phyloP scores from a whole-genome alignment of 352 stramenopile species.

The Elongisporangium prolatum region DNA sequence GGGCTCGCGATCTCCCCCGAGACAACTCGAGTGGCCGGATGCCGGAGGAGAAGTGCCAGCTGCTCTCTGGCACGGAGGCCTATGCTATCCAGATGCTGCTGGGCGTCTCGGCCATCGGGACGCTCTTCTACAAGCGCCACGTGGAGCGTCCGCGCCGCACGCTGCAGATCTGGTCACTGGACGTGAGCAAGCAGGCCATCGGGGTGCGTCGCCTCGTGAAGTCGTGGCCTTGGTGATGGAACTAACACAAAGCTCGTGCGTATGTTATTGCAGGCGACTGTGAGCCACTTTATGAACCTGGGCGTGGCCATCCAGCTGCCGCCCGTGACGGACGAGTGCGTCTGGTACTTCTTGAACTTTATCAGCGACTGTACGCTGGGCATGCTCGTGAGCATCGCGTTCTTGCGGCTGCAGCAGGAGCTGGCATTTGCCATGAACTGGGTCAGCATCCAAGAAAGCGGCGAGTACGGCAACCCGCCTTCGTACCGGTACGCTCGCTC shows the following conservation, averaged over 20 bases:
- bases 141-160: constrained; percentile 64
- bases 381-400: constrained; percentile 70
- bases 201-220: constrained; percentile 21
- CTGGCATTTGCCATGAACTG: constrained; percentile 69
- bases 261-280: constrained; percentile 25
- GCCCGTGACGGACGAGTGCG: constrained; percentile 77
- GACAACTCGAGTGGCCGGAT: neutral
- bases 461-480: constrained; percentile 69
- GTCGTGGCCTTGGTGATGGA: neutral
- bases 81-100: constrained; percentile 72
- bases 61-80: constrained; percentile 63
- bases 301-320: constrained; percentile 63
- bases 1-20: constrained; percentile 2
- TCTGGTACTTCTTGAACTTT: constrained; percentile 87
- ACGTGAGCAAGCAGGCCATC: constrained; percentile 83
- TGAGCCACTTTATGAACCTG: constrained; percentile 72
- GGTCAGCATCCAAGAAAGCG: constrained; percentile 69
- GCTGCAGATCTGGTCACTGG: constrained; percentile 73
- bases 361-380: constrained; percentile 77
- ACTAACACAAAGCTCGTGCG: neutral
- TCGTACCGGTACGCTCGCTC: constrained; percentile 36
- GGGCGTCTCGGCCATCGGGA: constrained; percentile 55
- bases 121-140: constrained; percentile 83
- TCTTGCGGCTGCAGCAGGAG: constrained; percentile 73
- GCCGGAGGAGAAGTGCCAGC: constrained; percentile 33